Conservation (phyloP, 2,329 filamentous ascomycete species). For the Pseudocercospora eumusae region DNA sequence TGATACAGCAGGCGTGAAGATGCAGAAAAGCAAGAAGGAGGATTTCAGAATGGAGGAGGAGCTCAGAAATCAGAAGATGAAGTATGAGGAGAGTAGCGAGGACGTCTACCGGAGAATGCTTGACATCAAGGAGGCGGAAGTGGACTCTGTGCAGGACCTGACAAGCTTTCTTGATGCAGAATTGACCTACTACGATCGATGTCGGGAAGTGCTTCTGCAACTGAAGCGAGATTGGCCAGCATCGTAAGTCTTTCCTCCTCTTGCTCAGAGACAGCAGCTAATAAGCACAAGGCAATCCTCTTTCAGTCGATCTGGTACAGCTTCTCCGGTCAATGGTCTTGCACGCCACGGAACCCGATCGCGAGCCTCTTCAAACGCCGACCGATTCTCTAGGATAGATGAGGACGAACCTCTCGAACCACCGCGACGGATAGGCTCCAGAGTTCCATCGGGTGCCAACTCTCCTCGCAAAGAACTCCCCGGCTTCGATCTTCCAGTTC, state of each 20-base stretch:
- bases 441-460: conserved; percentile 44
- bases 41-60: conserved; percentile 94
- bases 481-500: conserved; percentile 47
- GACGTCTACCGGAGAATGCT: conserved; percentile 91
- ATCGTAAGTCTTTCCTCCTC: conserved; percentile 46
- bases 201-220: conserved; percentile 75
- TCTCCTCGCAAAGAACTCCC: conserved; percentile 46
- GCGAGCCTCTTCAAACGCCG: conserved; percentile 59
- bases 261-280: neutral
- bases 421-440: conserved; percentile 57
- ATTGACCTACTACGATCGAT: conserved; percentile 87
- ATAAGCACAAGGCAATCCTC: conserved; percentile 14
- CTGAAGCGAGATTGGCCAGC: conserved; percentile 70
- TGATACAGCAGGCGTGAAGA: conserved; percentile 83
- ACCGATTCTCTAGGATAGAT: conserved; percentile 56
- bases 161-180: conserved; percentile 83
- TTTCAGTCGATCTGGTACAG: conserved; percentile 32
- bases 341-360: conserved; percentile 48
- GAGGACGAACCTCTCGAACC: conserved; percentile 59
- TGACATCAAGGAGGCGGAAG: conserved; percentile 90
- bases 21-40: conserved; percentile 91
- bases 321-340: conserved; percentile 35
- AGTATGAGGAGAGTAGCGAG: conserved; percentile 93
- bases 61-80: conserved; percentile 83
- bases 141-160: conserved; percentile 77